These are phyloP conservation scores for Pulveroboletus frians DNA, from an alignment of 768 basidiomycete species.

Conservation along the genomic window DNA sequence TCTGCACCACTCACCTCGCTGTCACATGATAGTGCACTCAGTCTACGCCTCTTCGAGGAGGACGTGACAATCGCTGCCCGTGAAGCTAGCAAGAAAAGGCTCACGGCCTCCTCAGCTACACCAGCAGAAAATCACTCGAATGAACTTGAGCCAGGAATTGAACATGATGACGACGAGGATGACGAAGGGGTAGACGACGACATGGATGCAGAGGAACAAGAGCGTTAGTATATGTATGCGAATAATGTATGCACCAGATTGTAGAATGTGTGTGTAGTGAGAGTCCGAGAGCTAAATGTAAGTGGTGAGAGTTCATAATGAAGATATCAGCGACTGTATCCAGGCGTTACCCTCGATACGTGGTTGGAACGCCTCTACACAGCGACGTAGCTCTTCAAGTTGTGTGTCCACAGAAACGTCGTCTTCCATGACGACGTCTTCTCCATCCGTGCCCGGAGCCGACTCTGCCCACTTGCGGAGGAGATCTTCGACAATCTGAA, in stretches of 20 bases:
- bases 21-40: constrained; percentile 66
- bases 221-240: constrained; percentile 9
- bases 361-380: constrained; percentile 60
- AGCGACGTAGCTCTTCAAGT: constrained; percentile 47
- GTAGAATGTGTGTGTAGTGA: constrained; percentile 1
- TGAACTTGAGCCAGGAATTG: constrained; percentile 2
- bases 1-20: neutral
- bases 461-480: constrained; percentile 59
- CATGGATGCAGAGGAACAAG: constrained; percentile 9
- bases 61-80: constrained; percentile 60
- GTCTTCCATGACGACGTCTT: constrained; percentile 51
- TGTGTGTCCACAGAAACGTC: constrained; percentile 37
- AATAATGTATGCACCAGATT: constrained; percentile 11
- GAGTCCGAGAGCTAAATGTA: neutral
- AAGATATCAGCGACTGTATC: constrained; percentile 56
- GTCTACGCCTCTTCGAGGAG: constrained; percentile 75
- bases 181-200: constrained; percentile 6
- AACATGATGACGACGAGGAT: constrained; percentile 1
- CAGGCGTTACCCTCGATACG: constrained; percentile 76
- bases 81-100: constrained; percentile 27
- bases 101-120: neutral
- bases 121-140: neutral
- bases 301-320: constrained; percentile 25
- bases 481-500: constrained; percentile 74
- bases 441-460: constrained; percentile 33